phyloP scores from a whole-genome alignment of 768 basidiomycete genomes.

The Nevesoporus exiguus region DNA sequence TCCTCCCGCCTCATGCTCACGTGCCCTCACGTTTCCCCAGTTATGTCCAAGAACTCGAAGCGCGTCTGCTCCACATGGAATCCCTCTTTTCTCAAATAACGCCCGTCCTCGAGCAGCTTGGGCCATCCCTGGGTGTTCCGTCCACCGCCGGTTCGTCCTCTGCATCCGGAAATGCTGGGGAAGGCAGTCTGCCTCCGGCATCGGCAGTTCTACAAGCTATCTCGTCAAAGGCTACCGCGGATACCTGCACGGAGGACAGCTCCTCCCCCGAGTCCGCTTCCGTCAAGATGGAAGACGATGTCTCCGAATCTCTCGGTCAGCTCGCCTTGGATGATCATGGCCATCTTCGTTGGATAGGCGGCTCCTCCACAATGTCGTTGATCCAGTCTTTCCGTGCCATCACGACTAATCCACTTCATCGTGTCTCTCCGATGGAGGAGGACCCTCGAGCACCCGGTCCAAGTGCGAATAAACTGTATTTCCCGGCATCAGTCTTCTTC shows the following conservation, averaged over 20 bases:
- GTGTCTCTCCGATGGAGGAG: conserved; percentile 81
- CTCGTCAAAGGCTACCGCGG: conserved; percentile 36
- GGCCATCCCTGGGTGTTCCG: conserved; percentile 48
- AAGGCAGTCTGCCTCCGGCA: conserved; percentile 22
- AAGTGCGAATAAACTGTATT: conserved; percentile 81
- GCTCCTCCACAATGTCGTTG: conserved; percentile 88
- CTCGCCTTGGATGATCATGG: conserved; percentile 87
- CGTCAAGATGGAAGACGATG: conserved; percentile 56
- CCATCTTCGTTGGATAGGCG: conserved; percentile 89
- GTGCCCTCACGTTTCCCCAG: conserved; percentile 38
- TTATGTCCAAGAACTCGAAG: conserved; percentile 90
- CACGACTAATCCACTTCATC: conserved; percentile 69
- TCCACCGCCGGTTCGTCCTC: conserved; percentile 33
- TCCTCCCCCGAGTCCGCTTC: conserved; percentile 34
- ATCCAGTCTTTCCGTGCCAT: conserved; percentile 83
- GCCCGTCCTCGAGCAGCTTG: conserved; percentile 72
- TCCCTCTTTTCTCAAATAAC: conserved; percentile 79
- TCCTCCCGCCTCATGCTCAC: neutral
- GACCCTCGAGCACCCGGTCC: conserved; percentile 77
- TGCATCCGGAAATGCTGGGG: conserved; percentile 9
- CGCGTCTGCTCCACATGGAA: conserved; percentile 85
- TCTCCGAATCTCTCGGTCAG: conserved; percentile 83
- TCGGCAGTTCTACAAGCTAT: conserved; percentile 34
- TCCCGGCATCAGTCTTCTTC: conserved; percentile 84
- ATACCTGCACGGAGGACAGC: conserved; percentile 32